Evolutionary conservation across 179 eudicot species (phyloP).

Genomic region (Silene coronaria): DNA sequence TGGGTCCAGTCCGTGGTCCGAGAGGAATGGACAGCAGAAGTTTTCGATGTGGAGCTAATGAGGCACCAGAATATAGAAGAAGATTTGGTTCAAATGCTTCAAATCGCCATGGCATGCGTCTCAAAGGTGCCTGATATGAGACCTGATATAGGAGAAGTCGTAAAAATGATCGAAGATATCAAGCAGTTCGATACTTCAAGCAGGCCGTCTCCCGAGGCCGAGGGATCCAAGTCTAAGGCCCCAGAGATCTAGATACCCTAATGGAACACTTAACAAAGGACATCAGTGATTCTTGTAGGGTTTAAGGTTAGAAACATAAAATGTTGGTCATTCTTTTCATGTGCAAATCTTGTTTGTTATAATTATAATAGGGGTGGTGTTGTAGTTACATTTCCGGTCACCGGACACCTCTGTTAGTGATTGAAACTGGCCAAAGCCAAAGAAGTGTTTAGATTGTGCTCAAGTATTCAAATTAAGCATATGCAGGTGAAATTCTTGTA

Average conservation of each 20-base stretch:
- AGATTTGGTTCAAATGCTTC: conserved; percentile 50
- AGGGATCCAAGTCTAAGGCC: conserved; percentile 31
- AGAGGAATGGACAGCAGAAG: conserved; percentile 53
- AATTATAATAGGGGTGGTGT: conserved; percentile 14
- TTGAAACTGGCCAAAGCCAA: conserved; percentile 13
- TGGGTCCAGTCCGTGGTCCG: conserved; percentile 50
- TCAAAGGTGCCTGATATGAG: conserved; percentile 44
- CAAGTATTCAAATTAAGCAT: not conserved
- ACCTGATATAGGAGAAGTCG: conserved; percentile 42
- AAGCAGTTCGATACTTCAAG: conserved; percentile 34
- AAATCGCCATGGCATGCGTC: conserved; percentile 50
- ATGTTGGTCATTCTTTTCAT: conserved; percentile 23
- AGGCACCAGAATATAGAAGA: conserved; percentile 42
- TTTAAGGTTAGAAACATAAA: conserved; percentile 21
- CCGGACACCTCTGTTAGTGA: conserved; percentile 4
- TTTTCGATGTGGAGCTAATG: conserved; percentile 42
- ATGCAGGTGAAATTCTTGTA: not conserved
- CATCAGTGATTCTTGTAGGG: conserved; percentile 25
- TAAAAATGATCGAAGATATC: conserved; percentile 42
- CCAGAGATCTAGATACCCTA: conserved; percentile 28
- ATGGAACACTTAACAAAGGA: not conserved
- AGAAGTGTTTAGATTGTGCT: not conserved
- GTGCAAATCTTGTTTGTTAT: not conserved
- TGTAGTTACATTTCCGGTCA: conserved; percentile 18
- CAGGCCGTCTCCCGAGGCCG: conserved; percentile 40